These are phyloP conservation scores for Xeromyces bisporus DNA, from an alignment of 495 filamentous ascomycete genomes.

Conservation along the genomic window DNA sequence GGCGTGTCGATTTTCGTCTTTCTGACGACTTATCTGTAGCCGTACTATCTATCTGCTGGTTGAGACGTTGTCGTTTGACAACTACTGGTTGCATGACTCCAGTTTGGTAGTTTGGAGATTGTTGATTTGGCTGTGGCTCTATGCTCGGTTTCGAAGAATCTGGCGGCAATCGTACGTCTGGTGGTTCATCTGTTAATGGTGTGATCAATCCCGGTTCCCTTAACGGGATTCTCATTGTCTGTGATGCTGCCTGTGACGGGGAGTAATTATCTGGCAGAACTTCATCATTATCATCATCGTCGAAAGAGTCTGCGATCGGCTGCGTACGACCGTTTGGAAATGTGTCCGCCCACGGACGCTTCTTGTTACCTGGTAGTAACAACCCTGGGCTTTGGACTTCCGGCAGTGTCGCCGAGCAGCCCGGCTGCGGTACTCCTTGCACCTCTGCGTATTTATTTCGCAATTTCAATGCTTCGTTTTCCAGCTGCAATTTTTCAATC, in stretches of 20 bases:
- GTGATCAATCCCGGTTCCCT: constrained; percentile 6
- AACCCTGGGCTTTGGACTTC: constrained; percentile 24
- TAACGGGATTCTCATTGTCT: constrained; percentile 13
- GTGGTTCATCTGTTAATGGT: background rate
- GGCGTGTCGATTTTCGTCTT: constrained; percentile 13
- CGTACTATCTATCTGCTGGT: constrained; percentile 2
- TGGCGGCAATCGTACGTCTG: constrained; percentile 2
- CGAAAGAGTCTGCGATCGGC: constrained; percentile 22
- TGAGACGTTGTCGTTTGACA: constrained; percentile 19
- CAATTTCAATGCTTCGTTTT: constrained; percentile 28
- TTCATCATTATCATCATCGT: constrained; percentile 14
- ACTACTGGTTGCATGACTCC: constrained; percentile 6
- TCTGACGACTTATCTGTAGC: constrained; percentile 3
- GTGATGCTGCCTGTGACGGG: constrained; percentile 6
- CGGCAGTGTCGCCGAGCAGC: constrained; percentile 8
- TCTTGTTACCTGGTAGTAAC: constrained; percentile 18
- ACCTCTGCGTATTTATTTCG: constrained; percentile 24
- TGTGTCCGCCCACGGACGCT: constrained; percentile 21
- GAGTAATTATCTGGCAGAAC: constrained; percentile 16
- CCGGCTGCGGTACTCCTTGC: constrained; percentile 7
- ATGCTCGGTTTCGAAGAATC: constrained; percentile 6
- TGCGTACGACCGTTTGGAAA: constrained; percentile 12
- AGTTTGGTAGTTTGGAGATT: constrained; percentile 2
- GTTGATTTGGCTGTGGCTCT: constrained; percentile 5
- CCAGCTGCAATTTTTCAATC: constrained; percentile 29